phyloP scores from a whole-genome alignment of 176 grass and related monocot genomes.

The Alopecurus myosuroides region DNA sequence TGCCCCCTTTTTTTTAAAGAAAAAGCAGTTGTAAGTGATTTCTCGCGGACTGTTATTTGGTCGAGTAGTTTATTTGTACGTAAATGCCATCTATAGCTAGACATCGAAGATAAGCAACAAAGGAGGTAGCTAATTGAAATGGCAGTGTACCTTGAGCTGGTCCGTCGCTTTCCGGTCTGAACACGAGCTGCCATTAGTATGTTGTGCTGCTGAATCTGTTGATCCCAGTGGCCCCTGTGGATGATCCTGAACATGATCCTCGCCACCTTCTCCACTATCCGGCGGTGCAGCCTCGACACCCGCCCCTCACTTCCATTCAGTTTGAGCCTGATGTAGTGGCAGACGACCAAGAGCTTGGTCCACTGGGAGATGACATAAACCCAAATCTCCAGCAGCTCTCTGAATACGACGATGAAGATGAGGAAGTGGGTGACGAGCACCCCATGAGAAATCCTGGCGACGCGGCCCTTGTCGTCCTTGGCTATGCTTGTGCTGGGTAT shows the following conservation, averaged over 20 bases:
- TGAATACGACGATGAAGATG: background rate
- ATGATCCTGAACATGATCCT: background rate
- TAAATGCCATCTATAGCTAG: no score
- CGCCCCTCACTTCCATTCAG: background rate
- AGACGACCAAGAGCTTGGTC: background rate
- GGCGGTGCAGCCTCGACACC: background rate
- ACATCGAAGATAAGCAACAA: no score
- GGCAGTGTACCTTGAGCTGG: background rate
- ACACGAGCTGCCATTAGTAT: background rate
- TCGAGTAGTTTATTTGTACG: no score
- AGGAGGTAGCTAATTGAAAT: no score
- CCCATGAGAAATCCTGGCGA: background rate
- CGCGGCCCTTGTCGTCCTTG: background rate
- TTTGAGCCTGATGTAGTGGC: conserved; percentile 2
- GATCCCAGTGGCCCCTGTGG: background rate
- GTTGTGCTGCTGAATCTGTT: background rate
- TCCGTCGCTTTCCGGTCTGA: background rate
- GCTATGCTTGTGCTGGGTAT: background rate
- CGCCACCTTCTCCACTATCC: background rate
- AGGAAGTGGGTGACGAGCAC: background rate
- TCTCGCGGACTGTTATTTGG: no score
- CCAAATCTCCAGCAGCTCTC: background rate
- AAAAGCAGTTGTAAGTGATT: no score
- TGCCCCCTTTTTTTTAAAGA: no score
- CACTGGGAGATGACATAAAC: background rate